Conservation (phyloP, 495 filamentous ascomycete species). For the Xylaria castorea region DNA sequence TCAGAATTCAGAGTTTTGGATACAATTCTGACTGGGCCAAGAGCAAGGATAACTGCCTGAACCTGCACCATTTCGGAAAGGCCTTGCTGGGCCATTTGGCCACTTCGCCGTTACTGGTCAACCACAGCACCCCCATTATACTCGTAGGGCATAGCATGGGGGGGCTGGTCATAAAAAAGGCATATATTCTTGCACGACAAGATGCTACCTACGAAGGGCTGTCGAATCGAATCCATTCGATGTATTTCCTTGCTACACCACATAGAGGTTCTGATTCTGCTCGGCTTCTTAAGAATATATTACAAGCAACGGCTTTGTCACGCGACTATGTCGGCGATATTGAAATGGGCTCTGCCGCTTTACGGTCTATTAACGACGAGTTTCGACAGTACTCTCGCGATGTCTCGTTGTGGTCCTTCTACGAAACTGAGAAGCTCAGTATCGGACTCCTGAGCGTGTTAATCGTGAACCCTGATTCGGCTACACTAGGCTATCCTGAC, state of each 20-base stretch:
- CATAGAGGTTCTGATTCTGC: constrained; percentile 58
- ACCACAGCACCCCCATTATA: constrained; percentile 44
- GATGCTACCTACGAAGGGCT: constrained; percentile 38
- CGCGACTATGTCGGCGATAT: constrained; percentile 1
- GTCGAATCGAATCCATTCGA: constrained; percentile 45
- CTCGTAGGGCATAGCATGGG: constrained; percentile 62
- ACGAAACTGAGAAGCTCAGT: constrained; percentile 34
- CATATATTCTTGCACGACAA: constrained; percentile 40
- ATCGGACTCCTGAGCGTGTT: too few species aligned
- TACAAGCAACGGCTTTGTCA: not conserved
- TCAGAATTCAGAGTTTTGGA: constrained; percentile 40
- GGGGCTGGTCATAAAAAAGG: constrained; percentile 60
- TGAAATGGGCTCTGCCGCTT: not conserved
- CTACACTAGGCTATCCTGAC: constrained; percentile 45
- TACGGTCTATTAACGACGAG: constrained; percentile 33
- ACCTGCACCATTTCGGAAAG: constrained; percentile 53
- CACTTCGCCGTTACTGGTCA: constrained; percentile 40
- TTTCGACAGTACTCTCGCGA: constrained; percentile 39
- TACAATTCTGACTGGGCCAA: constrained; percentile 40
- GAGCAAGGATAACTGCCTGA: constrained; percentile 42
- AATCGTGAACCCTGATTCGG: constrained; percentile 50
- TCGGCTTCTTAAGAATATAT: constrained; percentile 40
- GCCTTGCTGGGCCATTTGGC: constrained; percentile 48
- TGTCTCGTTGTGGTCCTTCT: constrained; percentile 42
- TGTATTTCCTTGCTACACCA: constrained; percentile 61